phyloP scores from a whole-genome alignment of 2,329 filamentous ascomycete genomes.

The Chaetomiaceae sp. region DNA sequence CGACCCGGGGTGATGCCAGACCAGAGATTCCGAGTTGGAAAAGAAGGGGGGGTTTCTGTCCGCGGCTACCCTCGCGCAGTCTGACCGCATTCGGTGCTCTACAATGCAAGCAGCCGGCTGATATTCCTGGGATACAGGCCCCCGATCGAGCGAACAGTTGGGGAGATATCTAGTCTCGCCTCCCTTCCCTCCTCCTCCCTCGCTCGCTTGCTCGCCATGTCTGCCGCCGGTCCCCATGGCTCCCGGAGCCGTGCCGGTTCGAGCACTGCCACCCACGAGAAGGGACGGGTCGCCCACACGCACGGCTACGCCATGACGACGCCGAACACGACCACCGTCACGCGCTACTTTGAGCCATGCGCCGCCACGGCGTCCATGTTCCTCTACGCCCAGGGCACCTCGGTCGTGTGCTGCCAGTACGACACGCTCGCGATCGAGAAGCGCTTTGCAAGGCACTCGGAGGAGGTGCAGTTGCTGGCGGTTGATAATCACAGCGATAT shows the following conservation, averaged over 20 bases:
- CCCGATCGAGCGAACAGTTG: conserved; percentile 17
- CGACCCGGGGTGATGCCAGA: not conserved
- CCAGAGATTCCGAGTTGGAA: no score
- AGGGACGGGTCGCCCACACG: conserved; percentile 41
- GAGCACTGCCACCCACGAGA: conserved; percentile 47
- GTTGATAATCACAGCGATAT: conserved; percentile 89
- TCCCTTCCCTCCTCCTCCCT: not conserved
- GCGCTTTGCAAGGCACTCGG: conserved; percentile 75
- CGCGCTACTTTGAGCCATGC: conserved; percentile 72
- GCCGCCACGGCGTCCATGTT: conserved; percentile 88
- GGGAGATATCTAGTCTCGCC: conserved; percentile 22
- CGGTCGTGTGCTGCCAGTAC: conserved; percentile 84
- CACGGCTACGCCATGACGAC: conserved; percentile 50
- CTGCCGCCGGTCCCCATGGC: conserved; percentile 47
- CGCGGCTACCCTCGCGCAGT: not conserved
- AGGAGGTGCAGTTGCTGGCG: conserved; percentile 76
- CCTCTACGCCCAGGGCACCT: conserved; percentile 77
- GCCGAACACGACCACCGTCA: conserved; percentile 36
- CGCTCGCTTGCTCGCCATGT: conserved; percentile 45
- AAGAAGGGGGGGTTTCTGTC: no score
- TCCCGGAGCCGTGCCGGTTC: conserved; percentile 57
- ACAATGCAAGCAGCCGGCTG: conserved; percentile 16
- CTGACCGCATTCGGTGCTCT: not conserved
- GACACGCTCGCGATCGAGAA: conserved; percentile 87
- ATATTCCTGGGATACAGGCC: conserved; percentile 15